Base-by-base conservation (phyloP, 2,329 filamentous ascomycete species). In the Sclerotiophoma versabilis region DNA sequence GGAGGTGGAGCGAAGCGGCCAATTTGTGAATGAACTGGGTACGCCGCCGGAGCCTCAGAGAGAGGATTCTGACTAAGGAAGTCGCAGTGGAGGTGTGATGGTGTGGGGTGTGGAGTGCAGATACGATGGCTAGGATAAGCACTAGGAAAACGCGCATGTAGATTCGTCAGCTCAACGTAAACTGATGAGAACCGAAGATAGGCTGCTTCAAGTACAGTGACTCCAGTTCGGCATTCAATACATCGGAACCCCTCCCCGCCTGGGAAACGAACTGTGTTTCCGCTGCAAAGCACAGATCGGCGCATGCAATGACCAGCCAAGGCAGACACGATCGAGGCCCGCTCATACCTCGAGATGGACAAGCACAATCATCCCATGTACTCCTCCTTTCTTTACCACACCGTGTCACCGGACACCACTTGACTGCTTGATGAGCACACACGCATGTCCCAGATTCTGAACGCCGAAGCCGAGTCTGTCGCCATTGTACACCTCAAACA, bases 391-490 rank as follows among this genome's bases (percentile, higher is more conserved):
- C n/a, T n/a, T n/a, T n/a, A n/a, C n/a, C n/a, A n/a, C n/a, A n/a
- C n/a, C n/a, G n/a, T 32, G 14, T n/a, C 6, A 4, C 5, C 38
- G 29, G 10, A 15, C 25, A 15, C 38, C 10, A 6, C 12, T 30
- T 4, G 17, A 30, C 3, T 85, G 79, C 87, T 85, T 53, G 84
- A 88, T n/a, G n/a, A n/a, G n/a, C n/a, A n/a, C n/a, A n/a, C n/a
- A n/a, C n/a, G n/a, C n/a, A n/a, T n/a, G n/a, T n/a, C n/a, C 71
- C 81, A 87, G 68, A 75, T 77, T 49, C 79, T 88, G 4, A 80
- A 84, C 63, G 60, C 62, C 29, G 59, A 72, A 15, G 82, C 87
- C 49, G 80, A 84, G 56, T 63, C 68, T 3, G 72, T 71, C 4
- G 57, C 63, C 63, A 1, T 80, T 81, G 4, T 77, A 78, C 65